Base-by-base conservation (phyloP, 352 stramenopile species). In the Globisporangium iwayamae region DNA sequence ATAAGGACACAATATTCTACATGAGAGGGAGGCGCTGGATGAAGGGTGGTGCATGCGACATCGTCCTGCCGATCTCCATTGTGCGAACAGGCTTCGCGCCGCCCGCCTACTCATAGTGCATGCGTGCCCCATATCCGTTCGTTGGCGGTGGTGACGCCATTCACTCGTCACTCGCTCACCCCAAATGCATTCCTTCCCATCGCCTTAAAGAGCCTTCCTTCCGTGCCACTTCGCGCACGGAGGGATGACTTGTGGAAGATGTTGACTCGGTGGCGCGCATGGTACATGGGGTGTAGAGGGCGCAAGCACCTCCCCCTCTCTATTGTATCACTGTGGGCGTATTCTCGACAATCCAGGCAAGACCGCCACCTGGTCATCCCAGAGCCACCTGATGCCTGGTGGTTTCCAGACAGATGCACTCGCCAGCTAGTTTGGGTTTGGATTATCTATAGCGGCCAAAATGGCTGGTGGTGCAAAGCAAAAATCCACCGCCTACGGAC, bases 21-120 rank as follows among this genome's bases (percentile, higher is more conserved):
- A 53, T 34, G 22, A 34, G 10, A 53, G 47, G 4, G 9, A n/a
- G 8, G 6, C 34, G 10, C 9, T 22, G 47, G 3, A 43, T 43
- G 38, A 43, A 43, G 38, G 38, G 38, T 43, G 47, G 47, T 53
- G 47, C 47, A 53, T 53, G 47, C 47, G 47, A 53, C 47, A 53
- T 14, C 16, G 20, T n/a, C 22, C 10, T 32, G 34, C 5, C 1
- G 34, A 43, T 11, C 38, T 43, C 38, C 18, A 53, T 9, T 53
- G 47, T 34, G 34, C 46, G 25, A 20, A 32, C 28, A 10, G 46
- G 14, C 9, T 25, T 25, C 22, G 22, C 22, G 22, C 22, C 22
- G 22, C 22, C 22, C 22, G 1, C 22, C 22, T 25, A 25, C 22
- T 25, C 22, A 1, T 25, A 25, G 22, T 25, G 22, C 22, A 25